Percentiles rank a stretch among this genome's conserved stretches.
Evolutionary conservation across 2,329 filamentous ascomycete species (phyloP).

Genomic region (Cladophialophora bantiana): DNA sequence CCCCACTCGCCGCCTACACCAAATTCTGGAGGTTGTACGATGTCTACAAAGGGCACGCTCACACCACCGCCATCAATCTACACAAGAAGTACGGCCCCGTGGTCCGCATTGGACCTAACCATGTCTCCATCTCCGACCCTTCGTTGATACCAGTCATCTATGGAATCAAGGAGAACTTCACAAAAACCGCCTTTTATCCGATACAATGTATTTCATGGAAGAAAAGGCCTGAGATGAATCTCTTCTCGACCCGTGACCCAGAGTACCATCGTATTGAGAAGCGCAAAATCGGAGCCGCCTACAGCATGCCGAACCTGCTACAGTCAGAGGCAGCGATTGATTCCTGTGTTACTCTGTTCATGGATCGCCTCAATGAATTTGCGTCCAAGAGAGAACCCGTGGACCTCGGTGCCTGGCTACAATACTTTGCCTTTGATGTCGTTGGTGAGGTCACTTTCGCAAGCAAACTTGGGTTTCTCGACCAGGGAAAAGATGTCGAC

Average conservation of each 20-base stretch:
- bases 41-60: constrained; percentile 68
- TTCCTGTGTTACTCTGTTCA: constrained; percentile 64
- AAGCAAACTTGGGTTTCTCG: constrained; percentile 53
- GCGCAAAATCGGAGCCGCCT: constrained; percentile 35
- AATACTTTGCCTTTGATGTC: constrained; percentile 58
- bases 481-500: constrained; percentile 50
- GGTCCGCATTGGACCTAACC: constrained; percentile 76
- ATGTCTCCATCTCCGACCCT: constrained; percentile 75
- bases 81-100: constrained; percentile 76
- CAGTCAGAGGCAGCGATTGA: constrained; percentile 42
- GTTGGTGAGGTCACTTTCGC: constrained; percentile 52
- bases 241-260: constrained; percentile 79
- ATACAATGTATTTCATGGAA: constrained; percentile 49
- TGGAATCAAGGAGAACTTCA: constrained; percentile 37
- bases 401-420: constrained; percentile 64
- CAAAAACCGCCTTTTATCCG: constrained; percentile 36
- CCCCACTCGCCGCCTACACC: constrained; percentile 71
- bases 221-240: constrained; percentile 70
- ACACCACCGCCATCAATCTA: constrained; percentile 70
- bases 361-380: constrained; percentile 53
- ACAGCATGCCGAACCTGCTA: constrained; percentile 41
- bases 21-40: constrained; percentile 79
- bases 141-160: constrained; percentile 42
- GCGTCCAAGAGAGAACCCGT: constrained; percentile 48
- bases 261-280: constrained; percentile 65